A percentile compares a stretch with the other conserved stretches of the same genome.
These are phyloP conservation scores for Phytophthora melonis DNA, from an alignment of 352 stramenopile genomes.

Conservation along the genomic window DNA sequence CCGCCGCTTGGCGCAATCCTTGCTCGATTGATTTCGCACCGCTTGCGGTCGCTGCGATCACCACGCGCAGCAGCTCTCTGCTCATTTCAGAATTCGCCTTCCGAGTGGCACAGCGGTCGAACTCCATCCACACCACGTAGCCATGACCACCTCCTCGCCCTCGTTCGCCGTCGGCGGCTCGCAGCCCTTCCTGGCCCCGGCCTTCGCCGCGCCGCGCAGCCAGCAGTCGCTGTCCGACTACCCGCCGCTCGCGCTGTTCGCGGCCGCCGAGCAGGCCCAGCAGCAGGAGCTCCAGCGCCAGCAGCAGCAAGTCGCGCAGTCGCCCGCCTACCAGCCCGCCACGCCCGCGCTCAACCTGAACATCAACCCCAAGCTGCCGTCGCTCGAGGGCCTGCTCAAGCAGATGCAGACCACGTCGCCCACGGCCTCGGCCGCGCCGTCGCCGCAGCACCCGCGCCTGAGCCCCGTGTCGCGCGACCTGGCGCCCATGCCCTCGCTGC, in stretches of 20 bases:
- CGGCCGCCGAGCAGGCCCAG: constrained; percentile 36
- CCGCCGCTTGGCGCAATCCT: constrained; percentile 38
- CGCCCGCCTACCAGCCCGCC: constrained; percentile 9
- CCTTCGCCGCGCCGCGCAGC: constrained; percentile 38
- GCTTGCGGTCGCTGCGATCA: constrained; percentile 21
- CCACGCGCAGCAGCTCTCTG: neutral
- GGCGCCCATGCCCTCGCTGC: constrained; percentile 53
- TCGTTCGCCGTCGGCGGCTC: constrained; percentile 20
- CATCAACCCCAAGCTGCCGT: constrained; percentile 64
- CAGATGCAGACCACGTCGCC: constrained; percentile 61
- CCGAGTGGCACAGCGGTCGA: constrained; percentile 16
- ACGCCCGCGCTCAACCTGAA: constrained; percentile 27
- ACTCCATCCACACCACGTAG: neutral
- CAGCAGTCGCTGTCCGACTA: constrained; percentile 45
- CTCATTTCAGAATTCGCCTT: constrained; percentile 50
- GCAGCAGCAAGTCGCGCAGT: constrained; percentile 19
- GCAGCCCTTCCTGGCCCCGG: constrained; percentile 40
- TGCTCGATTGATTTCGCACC: constrained; percentile 39
- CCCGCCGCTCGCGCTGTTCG: constrained; percentile 33
- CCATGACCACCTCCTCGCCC: constrained; percentile 36
- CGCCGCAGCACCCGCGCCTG: constrained; percentile 26
- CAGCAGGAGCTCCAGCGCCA: constrained; percentile 37
- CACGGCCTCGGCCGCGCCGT: constrained; percentile 15
- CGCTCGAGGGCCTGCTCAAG: constrained; percentile 72
- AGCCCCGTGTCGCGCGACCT: constrained; percentile 44